phyloP scores from a whole-genome alignment of 1,139 yeast genomes.

The Diutina mesorugosa region DNA sequence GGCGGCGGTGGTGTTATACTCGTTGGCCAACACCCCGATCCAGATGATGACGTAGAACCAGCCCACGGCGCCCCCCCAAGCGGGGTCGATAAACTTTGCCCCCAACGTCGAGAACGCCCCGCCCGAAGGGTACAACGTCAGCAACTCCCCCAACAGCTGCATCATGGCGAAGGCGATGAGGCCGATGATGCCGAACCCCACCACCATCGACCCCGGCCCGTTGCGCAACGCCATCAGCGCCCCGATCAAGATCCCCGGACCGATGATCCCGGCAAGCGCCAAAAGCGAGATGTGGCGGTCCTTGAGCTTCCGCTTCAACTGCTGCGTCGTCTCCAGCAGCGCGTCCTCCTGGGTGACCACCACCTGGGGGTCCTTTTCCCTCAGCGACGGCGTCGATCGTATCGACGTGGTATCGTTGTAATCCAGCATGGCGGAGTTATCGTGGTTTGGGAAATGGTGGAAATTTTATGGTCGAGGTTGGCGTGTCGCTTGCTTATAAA shows the following conservation, averaged over 20 bases:
- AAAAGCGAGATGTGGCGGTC: constrained; percentile 32
- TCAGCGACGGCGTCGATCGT: neutral
- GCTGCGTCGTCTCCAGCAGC: constrained; percentile 6
- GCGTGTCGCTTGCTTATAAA: neutral
- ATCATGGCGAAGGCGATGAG: constrained; percentile 44
- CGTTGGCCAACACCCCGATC: constrained; percentile 49
- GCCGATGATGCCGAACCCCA: constrained; percentile 39
- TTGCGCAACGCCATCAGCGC: constrained; percentile 30
- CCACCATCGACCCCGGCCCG: constrained; percentile 33
- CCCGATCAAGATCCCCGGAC: constrained; percentile 40
- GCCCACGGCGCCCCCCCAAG: constrained; percentile 49
- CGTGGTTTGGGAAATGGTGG: neutral
- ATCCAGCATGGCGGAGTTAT: neutral
- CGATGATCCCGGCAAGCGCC: constrained; percentile 43
- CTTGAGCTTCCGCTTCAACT: constrained; percentile 23
- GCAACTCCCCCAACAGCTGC: constrained; percentile 45
- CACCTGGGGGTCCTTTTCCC: neutral
- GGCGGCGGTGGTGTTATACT: constrained; percentile 41
- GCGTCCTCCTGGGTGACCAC: constrained; percentile 2
- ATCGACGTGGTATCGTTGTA: neutral
- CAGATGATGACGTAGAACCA: constrained; percentile 53
- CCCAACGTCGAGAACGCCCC: constrained; percentile 44
- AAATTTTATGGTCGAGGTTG: no score
- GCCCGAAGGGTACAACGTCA: constrained; percentile 39
- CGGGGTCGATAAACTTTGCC: constrained; percentile 38